Evolutionary conservation across 1,139 yeast species (phyloP).

Genomic region (Diutina rugosa): DNA sequence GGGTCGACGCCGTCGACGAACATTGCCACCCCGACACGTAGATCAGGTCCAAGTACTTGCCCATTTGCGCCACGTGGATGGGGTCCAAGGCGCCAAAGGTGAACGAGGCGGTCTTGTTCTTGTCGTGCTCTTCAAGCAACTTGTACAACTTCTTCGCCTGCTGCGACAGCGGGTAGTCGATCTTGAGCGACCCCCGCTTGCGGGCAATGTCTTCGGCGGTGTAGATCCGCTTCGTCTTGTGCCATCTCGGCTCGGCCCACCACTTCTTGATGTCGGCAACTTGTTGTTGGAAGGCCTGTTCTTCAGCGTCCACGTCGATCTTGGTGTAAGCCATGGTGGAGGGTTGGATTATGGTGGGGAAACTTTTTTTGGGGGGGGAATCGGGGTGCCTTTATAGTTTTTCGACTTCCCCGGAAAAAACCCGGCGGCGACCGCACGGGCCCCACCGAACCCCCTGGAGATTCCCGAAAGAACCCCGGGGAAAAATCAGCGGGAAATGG

Average conservation of each 20-base stretch:
- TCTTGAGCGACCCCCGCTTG: conserved; percentile 68
- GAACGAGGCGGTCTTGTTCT: conserved; percentile 64
- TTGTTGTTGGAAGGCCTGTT: conserved; percentile 51
- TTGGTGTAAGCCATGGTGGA: conserved; percentile 33
- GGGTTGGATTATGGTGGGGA: neutral
- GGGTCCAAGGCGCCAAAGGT: conserved; percentile 97
- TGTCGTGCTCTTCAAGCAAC: conserved; percentile 59
- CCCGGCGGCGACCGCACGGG: neutral
- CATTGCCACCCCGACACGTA: conserved; percentile 99
- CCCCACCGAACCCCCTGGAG: too few relatives aligned
- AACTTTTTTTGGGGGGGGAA: neutral
- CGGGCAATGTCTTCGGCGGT: conserved; percentile 80
- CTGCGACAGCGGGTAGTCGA: conserved; percentile 60
- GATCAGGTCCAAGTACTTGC: conserved; percentile 82
- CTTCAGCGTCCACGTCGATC: conserved; percentile 49
- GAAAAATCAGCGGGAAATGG: neutral
- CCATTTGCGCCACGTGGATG: conserved; percentile 93
- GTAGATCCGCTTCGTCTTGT: conserved; percentile 77
- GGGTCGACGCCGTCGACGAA: conserved; percentile 92
- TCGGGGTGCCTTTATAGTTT: neutral
- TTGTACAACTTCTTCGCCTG: conserved; percentile 77
- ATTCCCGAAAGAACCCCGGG: too few relatives aligned
- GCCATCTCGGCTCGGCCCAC: conserved; percentile 95
- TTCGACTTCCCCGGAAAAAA: conserved; percentile 1
- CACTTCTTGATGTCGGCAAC: conserved; percentile 65